Evolutionary conservation across 1,139 yeast genomes (phyloP).

Genomic region (Lipomyces yarrowii): DNA sequence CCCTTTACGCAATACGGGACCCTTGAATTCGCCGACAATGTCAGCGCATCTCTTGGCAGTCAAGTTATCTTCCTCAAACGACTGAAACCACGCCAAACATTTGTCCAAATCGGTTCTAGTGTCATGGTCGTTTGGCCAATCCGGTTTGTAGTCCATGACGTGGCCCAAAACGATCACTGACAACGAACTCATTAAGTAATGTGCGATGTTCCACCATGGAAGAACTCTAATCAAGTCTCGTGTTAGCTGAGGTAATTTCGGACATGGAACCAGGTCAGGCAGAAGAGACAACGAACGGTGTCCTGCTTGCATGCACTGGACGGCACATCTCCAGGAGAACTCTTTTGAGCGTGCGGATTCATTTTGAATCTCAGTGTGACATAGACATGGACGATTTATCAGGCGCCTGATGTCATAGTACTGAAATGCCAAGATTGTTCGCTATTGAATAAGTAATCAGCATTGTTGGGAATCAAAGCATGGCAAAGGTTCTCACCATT

Average conservation of each 20-base stretch:
- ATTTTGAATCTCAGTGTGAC: constrained; percentile 19
- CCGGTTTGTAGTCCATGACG: constrained; percentile 2
- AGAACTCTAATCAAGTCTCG: constrained; percentile 3
- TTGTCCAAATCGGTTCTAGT: constrained; percentile 13
- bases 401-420: constrained; percentile 26
- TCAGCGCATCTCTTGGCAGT: constrained; percentile 16
- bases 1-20: not conserved
- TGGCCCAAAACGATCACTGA: constrained; percentile 23
- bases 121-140: constrained; percentile 6
- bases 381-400: constrained; percentile 29
- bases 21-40: constrained; percentile 7
- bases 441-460: constrained; percentile 8
- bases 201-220: constrained; percentile 22
- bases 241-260: not conserved
- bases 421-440: constrained; percentile 23
- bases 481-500: constrained; percentile 7
- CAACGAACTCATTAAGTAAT: constrained; percentile 21
- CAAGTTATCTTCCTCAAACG: constrained; percentile 6
- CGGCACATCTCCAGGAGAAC: constrained; percentile 7
- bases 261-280: constrained; percentile 6
- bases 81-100: constrained; percentile 1
- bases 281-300: constrained; percentile 11
- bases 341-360: constrained; percentile 19
- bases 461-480: not conserved
- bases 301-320: constrained; percentile 21